Evolutionary conservation across 176 grass and related monocot genomes (phyloP).

Genomic region (Triticum timopheevii): DNA sequence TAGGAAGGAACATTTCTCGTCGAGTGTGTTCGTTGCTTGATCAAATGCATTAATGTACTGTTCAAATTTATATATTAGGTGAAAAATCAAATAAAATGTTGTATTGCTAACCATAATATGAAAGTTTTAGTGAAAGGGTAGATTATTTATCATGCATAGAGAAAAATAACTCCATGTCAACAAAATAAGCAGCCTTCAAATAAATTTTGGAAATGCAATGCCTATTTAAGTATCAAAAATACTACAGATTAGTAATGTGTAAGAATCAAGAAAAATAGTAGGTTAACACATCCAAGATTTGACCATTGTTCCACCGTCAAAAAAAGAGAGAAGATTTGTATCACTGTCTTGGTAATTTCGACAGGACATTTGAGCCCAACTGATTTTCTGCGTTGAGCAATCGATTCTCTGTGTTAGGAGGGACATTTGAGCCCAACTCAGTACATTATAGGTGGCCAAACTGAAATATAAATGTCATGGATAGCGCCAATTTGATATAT

Average conservation of each 20-base stretch:
- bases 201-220: not conserved
- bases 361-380: no score
- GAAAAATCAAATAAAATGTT: not conserved
- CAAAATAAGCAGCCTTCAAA: not conserved
- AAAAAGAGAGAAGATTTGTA: no score
- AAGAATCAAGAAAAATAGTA: not conserved
- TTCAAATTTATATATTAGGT: constrained; percentile 31
- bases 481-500: not conserved
- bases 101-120: not conserved
- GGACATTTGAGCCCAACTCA: constrained; percentile 29
- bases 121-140: not conserved
- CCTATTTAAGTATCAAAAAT: not conserved
- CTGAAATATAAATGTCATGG: constrained; percentile 23
- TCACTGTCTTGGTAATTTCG: no score
- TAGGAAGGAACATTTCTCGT: constrained; percentile 70
- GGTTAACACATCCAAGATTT: not conserved
- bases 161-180: not conserved
- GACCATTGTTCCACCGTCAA: no score
- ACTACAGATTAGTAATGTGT: not conserved
- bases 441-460: constrained; percentile 98
- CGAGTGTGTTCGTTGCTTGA: constrained; percentile 72
- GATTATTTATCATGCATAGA: no score
- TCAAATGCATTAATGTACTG: constrained; percentile 95
- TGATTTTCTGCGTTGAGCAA: no score
- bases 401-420: not conserved